A percentile compares a stretch with the other conserved stretches of the same genome.
Conservation (phyloP, 495 filamentous ascomycete genomes). For the Aspergillus nanangensis region DNA sequence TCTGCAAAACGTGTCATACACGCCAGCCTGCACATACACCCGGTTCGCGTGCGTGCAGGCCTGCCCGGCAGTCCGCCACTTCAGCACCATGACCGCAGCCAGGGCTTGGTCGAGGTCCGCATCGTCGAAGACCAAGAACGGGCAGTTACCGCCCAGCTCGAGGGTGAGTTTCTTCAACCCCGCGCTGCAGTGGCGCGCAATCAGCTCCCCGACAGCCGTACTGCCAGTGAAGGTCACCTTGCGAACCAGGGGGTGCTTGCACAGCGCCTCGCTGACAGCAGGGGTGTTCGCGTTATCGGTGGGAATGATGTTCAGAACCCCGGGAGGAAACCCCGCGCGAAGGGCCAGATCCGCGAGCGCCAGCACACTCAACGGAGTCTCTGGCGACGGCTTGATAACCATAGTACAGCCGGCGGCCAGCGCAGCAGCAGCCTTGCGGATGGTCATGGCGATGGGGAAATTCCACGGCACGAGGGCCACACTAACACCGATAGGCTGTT, state of each 20-base stretch:
- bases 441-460: conserved; percentile 51
- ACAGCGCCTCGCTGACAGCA: conserved; percentile 51
- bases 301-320: conserved; percentile 56
- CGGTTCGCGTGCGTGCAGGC: conserved; percentile 60
- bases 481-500: conserved; percentile 46
- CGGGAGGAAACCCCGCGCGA: conserved; percentile 55
- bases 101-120: conserved; percentile 53
- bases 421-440: conserved; percentile 57
- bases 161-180: conserved; percentile 60
- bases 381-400: conserved; percentile 32
- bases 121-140: conserved; percentile 64
- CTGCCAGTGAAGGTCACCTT: conserved; percentile 66
- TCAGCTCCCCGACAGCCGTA: conserved; percentile 45
- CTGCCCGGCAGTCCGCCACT: conserved; percentile 54
- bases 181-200: conserved; percentile 43
- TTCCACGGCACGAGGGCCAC: conserved; percentile 39
- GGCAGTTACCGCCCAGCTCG: conserved; percentile 64
- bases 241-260: conserved; percentile 48
- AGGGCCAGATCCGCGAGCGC: conserved; percentile 53
- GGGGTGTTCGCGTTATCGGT: conserved; percentile 53
- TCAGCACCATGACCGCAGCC: conserved; percentile 41
- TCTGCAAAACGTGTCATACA: conserved; percentile 41
- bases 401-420: conserved; percentile 62
- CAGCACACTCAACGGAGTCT: conserved; percentile 54
- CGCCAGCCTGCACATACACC: conserved; percentile 49